Conservation (phyloP, 345 rosid species). For the Corymbia maculata region DNA sequence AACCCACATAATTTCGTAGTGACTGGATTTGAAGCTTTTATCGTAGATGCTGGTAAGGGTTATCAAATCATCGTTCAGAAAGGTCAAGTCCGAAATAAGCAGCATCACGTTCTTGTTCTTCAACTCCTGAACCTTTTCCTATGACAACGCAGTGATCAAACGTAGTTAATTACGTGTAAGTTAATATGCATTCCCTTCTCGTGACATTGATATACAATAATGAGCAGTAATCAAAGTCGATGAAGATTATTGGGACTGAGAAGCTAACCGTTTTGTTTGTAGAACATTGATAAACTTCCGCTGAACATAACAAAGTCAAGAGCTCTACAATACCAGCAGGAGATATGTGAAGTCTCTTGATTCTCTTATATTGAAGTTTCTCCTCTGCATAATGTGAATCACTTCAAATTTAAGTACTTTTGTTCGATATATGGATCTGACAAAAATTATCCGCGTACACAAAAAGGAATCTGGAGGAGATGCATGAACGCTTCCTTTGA, state of each 20-base stretch:
- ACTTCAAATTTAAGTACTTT: not conserved
- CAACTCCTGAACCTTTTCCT: not conserved
- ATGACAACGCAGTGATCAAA: not conserved
- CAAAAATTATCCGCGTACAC: too few species aligned
- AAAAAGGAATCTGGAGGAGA: not conserved
- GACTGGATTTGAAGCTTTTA: not conserved
- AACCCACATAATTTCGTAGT: not conserved
- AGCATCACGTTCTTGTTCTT: not conserved
- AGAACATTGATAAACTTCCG: not conserved
- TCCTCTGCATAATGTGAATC: not conserved
- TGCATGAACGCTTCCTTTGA: too few species aligned
- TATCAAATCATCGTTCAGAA: rapidly evolving
- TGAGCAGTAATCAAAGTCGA: not conserved
- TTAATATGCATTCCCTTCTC: too few species aligned
- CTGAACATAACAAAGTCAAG: not conserved
- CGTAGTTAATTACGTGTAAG: not conserved
- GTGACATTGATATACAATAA: not conserved
- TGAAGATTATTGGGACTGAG: not conserved
- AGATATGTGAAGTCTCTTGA: not conserved
- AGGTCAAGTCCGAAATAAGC: not conserved
- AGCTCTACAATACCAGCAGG: not conserved
- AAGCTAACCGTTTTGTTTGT: not conserved
- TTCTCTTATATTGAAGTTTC: too few species aligned
- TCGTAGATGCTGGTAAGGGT: not conserved
- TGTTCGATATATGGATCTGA: not conserved